Base-by-base conservation (phyloP, 1,284 basidiomycete species). In the Ceratobasidium sp. region DNA sequence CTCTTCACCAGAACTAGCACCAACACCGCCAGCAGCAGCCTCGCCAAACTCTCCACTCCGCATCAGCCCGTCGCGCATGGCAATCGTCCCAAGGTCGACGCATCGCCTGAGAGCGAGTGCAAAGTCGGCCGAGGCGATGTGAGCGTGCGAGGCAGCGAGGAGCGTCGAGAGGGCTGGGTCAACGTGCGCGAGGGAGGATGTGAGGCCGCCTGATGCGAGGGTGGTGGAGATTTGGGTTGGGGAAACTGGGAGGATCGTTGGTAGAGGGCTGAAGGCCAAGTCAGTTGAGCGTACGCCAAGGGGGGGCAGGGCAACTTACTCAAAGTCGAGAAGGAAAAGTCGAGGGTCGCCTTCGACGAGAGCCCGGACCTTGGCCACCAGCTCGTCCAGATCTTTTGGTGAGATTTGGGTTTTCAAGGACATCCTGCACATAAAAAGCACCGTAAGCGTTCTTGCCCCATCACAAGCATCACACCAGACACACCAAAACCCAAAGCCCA, bases 361-460 rank as follows among this genome's bases (percentile, higher is more conserved):
- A 58, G 88, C 83, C 19, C 94, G 86, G 29, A 95, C 90, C 75
- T 93, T 89, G 75, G 84, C 82, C 13, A 96, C 82, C 0, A 94
- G 84, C 11, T 87, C 82, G 77, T 89, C 87, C 0, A 96, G 79
- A 77, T 96, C 95, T 39, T 86, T 83, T 9, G 86, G 83, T 0
- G 88, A 86, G 19, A 96, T 83, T 77, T 90, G 90, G 0, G 88
- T 85, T 81, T 96, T 96, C 46, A 96, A 83, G 0, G 92, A 92
- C 2, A 96, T 89, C 0, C 92, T 94, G 76, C 8, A 24, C 29
- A 13, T 19, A 63, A 8, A 63, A 2, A 54, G 2, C n/a, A 31
- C 29, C 48, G 24, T 65, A 24, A 65, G 63, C 27, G 5, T 37
- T 19, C 19, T 14, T 41, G n/a, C 16, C 24, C 63, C 13, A 34